These are phyloP conservation scores for Conticribra guillardii DNA, from an alignment of 108 stramenopile species.

Conservation along the genomic window DNA sequence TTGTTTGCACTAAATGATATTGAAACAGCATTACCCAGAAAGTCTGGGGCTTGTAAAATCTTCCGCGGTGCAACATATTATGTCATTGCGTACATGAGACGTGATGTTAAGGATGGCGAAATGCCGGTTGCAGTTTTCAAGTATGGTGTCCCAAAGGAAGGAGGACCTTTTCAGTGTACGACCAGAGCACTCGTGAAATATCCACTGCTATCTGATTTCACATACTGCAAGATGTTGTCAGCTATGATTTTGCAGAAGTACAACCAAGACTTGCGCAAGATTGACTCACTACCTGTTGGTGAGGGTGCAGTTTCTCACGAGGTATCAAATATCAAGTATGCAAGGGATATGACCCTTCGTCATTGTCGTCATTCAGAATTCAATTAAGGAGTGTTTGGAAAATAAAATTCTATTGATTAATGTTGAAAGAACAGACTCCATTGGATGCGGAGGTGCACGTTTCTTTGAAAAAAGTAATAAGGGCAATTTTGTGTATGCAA, in stretches of 20 bases:
- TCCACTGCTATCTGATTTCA: background rate
- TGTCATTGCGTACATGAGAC: background rate
- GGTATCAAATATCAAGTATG: background rate
- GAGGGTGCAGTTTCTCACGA: background rate
- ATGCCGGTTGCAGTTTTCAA: background rate
- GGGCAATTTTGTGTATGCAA: background rate
- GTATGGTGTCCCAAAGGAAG: background rate
- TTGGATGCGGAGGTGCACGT: background rate
- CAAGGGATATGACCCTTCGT: background rate
- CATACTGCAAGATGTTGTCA: background rate
- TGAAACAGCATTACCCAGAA: background rate
- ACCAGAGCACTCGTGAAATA: background rate
- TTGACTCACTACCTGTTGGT: background rate
- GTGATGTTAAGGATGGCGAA: background rate
- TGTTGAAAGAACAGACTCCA: background rate
- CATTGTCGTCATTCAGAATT: background rate
- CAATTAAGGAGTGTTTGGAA: background rate
- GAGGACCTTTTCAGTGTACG: background rate
- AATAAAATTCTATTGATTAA: background rate
- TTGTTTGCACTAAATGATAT: background rate
- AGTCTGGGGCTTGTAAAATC: background rate
- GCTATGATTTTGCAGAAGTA: background rate
- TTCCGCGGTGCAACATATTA: background rate
- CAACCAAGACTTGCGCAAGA: background rate
- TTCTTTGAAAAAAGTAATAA: too few species aligned